phyloP scores from a whole-genome alignment of 202 grass and related monocot species.

The Panicum hallii region DNA sequence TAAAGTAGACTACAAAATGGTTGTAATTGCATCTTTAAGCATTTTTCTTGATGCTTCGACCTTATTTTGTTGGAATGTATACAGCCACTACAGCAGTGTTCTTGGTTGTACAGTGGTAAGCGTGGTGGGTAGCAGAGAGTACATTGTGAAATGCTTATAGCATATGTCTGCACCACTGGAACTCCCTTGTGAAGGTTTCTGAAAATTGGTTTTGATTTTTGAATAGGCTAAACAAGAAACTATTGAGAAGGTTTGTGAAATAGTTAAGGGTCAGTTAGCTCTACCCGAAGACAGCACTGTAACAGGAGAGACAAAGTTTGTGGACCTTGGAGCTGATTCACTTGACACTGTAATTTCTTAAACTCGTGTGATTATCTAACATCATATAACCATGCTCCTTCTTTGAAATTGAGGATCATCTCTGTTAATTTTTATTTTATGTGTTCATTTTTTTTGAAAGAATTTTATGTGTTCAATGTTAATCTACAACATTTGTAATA shows the following conservation, averaged over 20 bases:
- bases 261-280: constrained; percentile 69
- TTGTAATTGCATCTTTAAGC: not conserved
- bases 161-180: not conserved
- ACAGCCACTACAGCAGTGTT: not conserved
- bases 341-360: constrained; percentile 65
- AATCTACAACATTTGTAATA: not conserved
- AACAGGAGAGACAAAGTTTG: constrained; percentile 58
- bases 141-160: not conserved
- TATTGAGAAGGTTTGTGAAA: constrained; percentile 55
- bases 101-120: not conserved
- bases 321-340: constrained; percentile 62
- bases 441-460: too few relatives aligned
- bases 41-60: not conserved
- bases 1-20: not conserved
- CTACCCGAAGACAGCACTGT: constrained; percentile 38
- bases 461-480: too few relatives aligned
- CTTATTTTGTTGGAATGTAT: not conserved
- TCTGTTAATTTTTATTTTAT: not conserved
- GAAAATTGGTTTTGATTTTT: constrained; percentile 11
- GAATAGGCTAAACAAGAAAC: constrained; percentile 64
- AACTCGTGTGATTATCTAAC: not conserved
- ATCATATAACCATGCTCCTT: not conserved
- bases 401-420: not conserved
- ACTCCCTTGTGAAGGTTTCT: not conserved
- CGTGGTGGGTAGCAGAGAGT: not conserved